Evolutionary conservation across 2,329 filamentous ascomycete species (phyloP).

Genomic region (Fusarium austroafricanum): DNA sequence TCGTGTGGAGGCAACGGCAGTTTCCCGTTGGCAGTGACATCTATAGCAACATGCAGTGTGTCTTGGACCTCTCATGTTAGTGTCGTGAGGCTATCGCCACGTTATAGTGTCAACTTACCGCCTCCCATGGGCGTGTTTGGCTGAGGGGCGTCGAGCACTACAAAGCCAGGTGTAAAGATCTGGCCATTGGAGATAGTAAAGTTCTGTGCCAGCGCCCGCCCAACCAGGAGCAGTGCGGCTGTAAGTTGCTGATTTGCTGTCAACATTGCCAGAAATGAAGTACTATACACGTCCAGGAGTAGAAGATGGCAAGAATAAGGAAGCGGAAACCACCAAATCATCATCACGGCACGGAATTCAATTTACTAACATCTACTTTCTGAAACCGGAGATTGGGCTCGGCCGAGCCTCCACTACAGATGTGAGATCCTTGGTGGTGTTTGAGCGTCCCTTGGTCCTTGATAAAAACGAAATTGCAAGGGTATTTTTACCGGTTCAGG

Average conservation of each 20-base stretch:
- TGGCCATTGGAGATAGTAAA: constrained; percentile 73
- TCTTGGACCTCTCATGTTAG: constrained; percentile 50
- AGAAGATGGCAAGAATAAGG: neutral
- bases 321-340: constrained; percentile 1
- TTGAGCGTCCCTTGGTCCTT: constrained; percentile 20
- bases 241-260: constrained; percentile 9
- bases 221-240: constrained; percentile 40
- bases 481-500: constrained; percentile 30
- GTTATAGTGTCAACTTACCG: constrained; percentile 56
- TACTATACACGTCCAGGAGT: neutral
- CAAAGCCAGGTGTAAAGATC: constrained; percentile 76
- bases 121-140: constrained; percentile 73
- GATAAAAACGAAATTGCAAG: constrained; percentile 38
- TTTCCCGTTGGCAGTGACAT: constrained; percentile 73
- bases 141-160: constrained; percentile 73
- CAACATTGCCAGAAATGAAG: constrained; percentile 16
- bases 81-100: neutral
- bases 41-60: constrained; percentile 72
- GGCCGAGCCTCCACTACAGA: constrained; percentile 12
- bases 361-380: constrained; percentile 19
- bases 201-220: constrained; percentile 50
- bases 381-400: constrained; percentile 33
- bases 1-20: constrained; percentile 69
- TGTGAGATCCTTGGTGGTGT: constrained; percentile 22
- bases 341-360: constrained; percentile 1